Percentiles rank a stretch among this genome's conserved stretches.
phyloP scores from a whole-genome alignment of 805 yeast species.

The Starmerella floris region DNA sequence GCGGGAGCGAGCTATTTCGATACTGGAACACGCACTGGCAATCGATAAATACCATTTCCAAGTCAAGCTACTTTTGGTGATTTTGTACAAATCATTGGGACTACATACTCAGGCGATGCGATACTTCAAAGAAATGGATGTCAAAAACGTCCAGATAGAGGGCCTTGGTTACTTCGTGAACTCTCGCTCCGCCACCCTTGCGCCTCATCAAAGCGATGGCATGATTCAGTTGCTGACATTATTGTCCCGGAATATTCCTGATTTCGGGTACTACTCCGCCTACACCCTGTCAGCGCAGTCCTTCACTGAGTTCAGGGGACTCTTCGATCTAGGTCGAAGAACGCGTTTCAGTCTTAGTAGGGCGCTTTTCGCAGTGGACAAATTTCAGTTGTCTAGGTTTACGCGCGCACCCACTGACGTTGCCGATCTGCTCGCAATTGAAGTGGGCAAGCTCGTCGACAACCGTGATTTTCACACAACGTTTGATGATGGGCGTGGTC shows the following conservation, averaged over 20 bases:
- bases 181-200: slow-evolving; percentile 36
- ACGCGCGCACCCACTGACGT: slow-evolving; percentile 13
- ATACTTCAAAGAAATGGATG: slow-evolving; percentile 44
- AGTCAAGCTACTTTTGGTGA: slow-evolving; percentile 55
- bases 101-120: slow-evolving; percentile 36
- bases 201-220: slow-evolving; percentile 29
- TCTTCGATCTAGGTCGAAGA: slow-evolving; percentile 45
- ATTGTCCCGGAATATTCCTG: slow-evolving; percentile 32
- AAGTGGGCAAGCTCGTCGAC: slow-evolving; percentile 29
- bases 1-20: slow-evolving; percentile 33
- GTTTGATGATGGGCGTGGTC: slow-evolving; percentile 2
- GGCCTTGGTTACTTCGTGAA: slow-evolving; percentile 41
- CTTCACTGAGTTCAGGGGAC: slow-evolving; percentile 54
- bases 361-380: slow-evolving; percentile 23
- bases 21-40: slow-evolving; percentile 44
- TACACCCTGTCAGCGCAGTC: slow-evolving; percentile 46
- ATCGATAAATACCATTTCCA: slow-evolving; percentile 63
- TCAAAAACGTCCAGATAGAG: slow-evolving; percentile 68
- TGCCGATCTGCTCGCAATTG: slow-evolving; percentile 8
- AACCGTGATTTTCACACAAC: slow-evolving; percentile 44
- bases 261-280: slow-evolving; percentile 37
- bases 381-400: slow-evolving; percentile 18
- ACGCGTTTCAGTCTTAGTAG: slow-evolving; percentile 39
- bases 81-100: slow-evolving; percentile 48
- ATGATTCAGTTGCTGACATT: slow-evolving; percentile 1